phyloP scores from a whole-genome alignment of 306 rosid species.

The Datisca glomerata region DNA sequence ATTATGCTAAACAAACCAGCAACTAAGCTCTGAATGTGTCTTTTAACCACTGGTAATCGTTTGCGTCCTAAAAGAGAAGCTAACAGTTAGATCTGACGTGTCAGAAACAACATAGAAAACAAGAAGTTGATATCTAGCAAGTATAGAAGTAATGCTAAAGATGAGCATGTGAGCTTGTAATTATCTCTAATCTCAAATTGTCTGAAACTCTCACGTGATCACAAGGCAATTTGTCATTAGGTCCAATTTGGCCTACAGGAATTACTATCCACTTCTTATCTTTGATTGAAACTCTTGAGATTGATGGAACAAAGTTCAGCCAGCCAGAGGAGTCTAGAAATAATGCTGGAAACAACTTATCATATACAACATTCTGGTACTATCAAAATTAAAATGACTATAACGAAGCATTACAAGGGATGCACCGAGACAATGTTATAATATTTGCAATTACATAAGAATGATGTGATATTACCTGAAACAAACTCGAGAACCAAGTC shows the following conservation, averaged over 20 bases:
- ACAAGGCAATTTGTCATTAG: too few species aligned
- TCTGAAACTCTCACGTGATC: too few species aligned
- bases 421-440: background rate
- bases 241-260: too few species aligned
- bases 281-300: too few species aligned
- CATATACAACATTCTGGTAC: too few species aligned
- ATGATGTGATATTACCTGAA: conserved; percentile 45
- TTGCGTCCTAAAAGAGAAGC: conserved; percentile 43
- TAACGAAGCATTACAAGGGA: background rate
- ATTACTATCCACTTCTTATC: too few species aligned
- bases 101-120: background rate
- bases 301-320: too few species aligned
- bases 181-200: too few species aligned
- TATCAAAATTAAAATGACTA: too few species aligned
- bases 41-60: conserved; percentile 59
- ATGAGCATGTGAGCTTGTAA: too few species aligned
- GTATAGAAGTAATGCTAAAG: too few species aligned
- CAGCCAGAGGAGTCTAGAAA: background rate
- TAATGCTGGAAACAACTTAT: conserved; percentile 5
- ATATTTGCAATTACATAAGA: conserved; percentile 11
- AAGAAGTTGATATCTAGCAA: too few species aligned
- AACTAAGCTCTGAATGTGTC: conserved; percentile 55
- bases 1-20: conserved; percentile 55
- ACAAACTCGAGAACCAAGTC: conserved; percentile 72
- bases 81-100: conserved; percentile 16